Base-by-base conservation (phyloP, 257 asterid genomes). In the Solanum chilense region DNA sequence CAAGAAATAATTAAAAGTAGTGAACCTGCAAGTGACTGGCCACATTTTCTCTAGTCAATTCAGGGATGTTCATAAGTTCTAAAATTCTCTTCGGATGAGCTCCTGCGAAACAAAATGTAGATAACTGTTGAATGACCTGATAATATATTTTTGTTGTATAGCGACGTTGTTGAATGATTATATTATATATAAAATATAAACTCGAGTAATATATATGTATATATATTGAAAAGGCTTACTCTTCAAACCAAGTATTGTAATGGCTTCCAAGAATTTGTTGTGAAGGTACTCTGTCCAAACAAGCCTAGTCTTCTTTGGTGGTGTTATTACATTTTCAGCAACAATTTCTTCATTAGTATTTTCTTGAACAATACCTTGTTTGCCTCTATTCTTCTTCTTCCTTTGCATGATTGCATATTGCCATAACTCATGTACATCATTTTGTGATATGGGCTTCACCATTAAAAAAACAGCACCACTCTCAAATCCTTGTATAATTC, bases 11-110 rank as follows among this genome's bases (percentile, higher is more conserved):
- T 71, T 45, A 25, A 78, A 77, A 45, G 83, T 23, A 47, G 88
- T 14, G 60, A 77, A 94, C 97, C 97, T 94, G 96, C 78, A 94
- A 88, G 89, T 94, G 98, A 80, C 98, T 94, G 12, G 98, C 98
- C n/a, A 94, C 92, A 88, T 93, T 90, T 88, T 89, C 90, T 88
- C 93, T 91, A 15, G 95, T 93, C 58, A 94, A 39, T 45, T 92
- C 92, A 0, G 96, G 96, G 37, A 91, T 93, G 87, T 89, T 71
- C 96, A 94, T 94, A 5, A 88, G 81, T 76, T 91, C 92, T 2
- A 92, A 91, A 85, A 94, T 93, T 76, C 85, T 93, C 84, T 86
- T 93, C 1, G 98, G 96, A 82, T 87, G 15, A 64, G 71, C 71
- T 25, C 33, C 71, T 64, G 35, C 18, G 7, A 9, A 5, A 64